phyloP scores from a whole-genome alignment of 768 basidiomycete genomes.

The Leccinum barrowsii region DNA sequence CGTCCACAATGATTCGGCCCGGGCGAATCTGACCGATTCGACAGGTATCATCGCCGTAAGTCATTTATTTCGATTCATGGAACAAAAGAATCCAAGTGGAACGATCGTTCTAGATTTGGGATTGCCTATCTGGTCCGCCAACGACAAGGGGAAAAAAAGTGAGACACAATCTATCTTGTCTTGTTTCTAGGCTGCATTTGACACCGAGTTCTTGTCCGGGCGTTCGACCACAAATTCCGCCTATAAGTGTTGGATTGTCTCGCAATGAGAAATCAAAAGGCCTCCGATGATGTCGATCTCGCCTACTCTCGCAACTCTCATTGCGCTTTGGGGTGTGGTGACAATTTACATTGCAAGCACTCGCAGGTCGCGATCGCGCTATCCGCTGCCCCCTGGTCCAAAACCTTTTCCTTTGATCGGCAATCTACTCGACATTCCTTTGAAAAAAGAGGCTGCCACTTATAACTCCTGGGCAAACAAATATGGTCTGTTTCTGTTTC shows the following conservation, averaged over 20 bases:
- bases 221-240: neutral
- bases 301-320: constrained; percentile 11
- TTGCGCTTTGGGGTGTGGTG: constrained; percentile 21
- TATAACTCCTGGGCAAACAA: constrained; percentile 43
- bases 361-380: constrained; percentile 12
- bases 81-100: constrained; percentile 4
- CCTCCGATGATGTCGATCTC: constrained; percentile 19
- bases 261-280: constrained; percentile 2
- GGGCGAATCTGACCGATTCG: neutral
- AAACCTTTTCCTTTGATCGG: constrained; percentile 50
- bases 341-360: constrained; percentile 17
- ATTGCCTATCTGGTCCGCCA: neutral
- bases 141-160: constrained; percentile 9
- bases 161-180: constrained; percentile 15
- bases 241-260: constrained; percentile 13
- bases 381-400: constrained; percentile 54
- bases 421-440: constrained; percentile 47
- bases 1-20: no score
- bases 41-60: neutral
- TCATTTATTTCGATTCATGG: neutral
- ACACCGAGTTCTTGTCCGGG: neutral
- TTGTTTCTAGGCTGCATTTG: neutral
- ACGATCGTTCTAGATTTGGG: neutral
- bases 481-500: constrained; percentile 26
- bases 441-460: constrained; percentile 33